Evolutionary conservation across 2,329 filamentous ascomycete species (phyloP), one percentile per base, ranked within the genome.

Genomic region (Xylogone sp.): DNA sequence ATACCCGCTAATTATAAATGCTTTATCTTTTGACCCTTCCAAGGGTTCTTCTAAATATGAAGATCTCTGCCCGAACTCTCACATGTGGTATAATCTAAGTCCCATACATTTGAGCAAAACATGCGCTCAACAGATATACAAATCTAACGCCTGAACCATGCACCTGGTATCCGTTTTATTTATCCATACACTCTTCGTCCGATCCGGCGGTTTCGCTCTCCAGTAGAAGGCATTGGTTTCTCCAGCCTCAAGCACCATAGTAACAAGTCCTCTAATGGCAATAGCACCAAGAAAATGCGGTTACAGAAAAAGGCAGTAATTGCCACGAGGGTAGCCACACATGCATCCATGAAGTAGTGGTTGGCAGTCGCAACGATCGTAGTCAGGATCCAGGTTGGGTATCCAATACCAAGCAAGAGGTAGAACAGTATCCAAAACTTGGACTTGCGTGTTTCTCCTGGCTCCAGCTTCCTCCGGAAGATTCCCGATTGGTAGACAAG

Each of bases 351-450:
- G 60, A 73, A 78, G 59, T 79, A 80, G 58, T 79, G 77, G 56
- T 81, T 81, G 20, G 76, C 77, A 1, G 76, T 81, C 16, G 75
- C 75, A 10, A 80, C 73, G 53, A 80, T 80, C 1, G 71, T 74
- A 12, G 70, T 67, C 27, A 78, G 59, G 45, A 78, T 76, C 58
- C 73, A 71, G 3, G 62, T 50, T 2, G 75, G 75, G 57, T 79
- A 78, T 31, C 62, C 65, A 29, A 77, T 50, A 8, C 71, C 75
- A 5, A 76, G 44, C 2, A 68, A 18, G 2, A 70, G 55, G 49
- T 75, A 77, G 53, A 74, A 74, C 4, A 69, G 46, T 48, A 71
- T 72, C 69, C 73, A 74, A 43, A 70, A 68, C 19, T 60, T 60
- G 12, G 58, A 66, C 57, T 75, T 76, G 49, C 69, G 65, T n/a